Conservation (phyloP, 768 basidiomycete genomes). For the Fomitopsis pulvina region DNA sequence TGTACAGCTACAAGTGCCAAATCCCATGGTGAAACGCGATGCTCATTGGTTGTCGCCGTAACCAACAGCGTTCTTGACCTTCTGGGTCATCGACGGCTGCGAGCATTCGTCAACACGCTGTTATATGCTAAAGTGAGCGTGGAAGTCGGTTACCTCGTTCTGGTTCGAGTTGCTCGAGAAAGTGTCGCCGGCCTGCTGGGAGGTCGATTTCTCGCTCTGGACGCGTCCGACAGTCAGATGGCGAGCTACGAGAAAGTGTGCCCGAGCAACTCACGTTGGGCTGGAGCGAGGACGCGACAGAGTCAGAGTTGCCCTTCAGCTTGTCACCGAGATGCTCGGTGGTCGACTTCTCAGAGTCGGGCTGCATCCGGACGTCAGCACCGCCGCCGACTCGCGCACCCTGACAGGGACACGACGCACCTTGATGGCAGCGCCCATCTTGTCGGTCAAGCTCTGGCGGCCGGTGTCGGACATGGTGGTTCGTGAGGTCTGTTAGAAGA, state of each 20-base stretch:
- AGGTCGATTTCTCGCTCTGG: slow-evolving; percentile 28
- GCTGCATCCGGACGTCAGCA: slow-evolving; percentile 16
- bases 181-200: slow-evolving; percentile 29
- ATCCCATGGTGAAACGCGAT: background rate
- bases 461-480: slow-evolving; percentile 28
- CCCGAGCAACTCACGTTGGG: slow-evolving; percentile 15
- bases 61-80: slow-evolving; percentile 30
- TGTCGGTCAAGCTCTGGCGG: slow-evolving; percentile 30
- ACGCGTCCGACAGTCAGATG: background rate
- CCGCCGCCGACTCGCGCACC: background rate
- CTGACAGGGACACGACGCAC: slow-evolving; percentile 10
- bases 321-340: slow-evolving; percentile 32
- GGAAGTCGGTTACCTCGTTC: slow-evolving; percentile 11
- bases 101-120: background rate
- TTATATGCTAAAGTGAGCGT: background rate
- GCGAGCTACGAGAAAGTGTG: background rate
- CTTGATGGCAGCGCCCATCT: slow-evolving; percentile 27
- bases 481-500: background rate
- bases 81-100: slow-evolving; percentile 25
- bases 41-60: slow-evolving; percentile 20
- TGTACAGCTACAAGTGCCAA: background rate
- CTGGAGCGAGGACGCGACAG: slow-evolving; percentile 22
- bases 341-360: slow-evolving; percentile 31
- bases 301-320: slow-evolving; percentile 28
- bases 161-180: slow-evolving; percentile 27